Percentiles rank a stretch among this genome's conserved stretches.
Evolutionary conservation across 352 stramenopile genomes (phyloP).

Genomic region (Globisporangium nunn): DNA sequence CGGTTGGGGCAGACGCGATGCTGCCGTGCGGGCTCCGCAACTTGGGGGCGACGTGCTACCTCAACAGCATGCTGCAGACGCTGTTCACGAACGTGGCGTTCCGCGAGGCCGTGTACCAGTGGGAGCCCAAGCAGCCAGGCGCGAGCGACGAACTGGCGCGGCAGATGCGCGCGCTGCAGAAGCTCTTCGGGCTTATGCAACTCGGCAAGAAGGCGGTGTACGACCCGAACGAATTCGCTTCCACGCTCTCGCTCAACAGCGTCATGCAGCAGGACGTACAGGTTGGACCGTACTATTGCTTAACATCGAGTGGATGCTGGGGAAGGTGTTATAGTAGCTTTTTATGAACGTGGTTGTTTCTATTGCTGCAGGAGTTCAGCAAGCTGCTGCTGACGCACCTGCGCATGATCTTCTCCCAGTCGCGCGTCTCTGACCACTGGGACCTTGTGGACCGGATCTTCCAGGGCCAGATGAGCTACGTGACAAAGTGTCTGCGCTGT

Average conservation of each 20-base stretch:
- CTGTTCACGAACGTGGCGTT: constrained; percentile 72
- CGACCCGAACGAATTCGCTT: constrained; percentile 74
- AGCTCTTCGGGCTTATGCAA: constrained; percentile 83
- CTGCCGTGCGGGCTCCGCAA: constrained; percentile 72
- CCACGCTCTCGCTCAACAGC: constrained; percentile 72
- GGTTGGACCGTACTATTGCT: constrained; percentile 9
- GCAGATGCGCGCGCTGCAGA: constrained; percentile 77
- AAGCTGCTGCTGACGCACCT: constrained; percentile 80
- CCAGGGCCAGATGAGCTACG: constrained; percentile 78
- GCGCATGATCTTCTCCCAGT: constrained; percentile 68
- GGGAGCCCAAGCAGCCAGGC: constrained; percentile 46
- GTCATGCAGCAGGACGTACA: constrained; percentile 85
- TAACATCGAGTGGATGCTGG: too few relatives aligned
- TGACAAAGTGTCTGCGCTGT: constrained; percentile 76
- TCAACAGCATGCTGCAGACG: constrained; percentile 86
- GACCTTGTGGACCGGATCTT: constrained; percentile 74
- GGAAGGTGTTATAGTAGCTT: too few relatives aligned
- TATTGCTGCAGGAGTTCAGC: constrained; percentile 69
- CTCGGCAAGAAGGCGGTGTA: constrained; percentile 59
- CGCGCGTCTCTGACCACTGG: constrained; percentile 38
- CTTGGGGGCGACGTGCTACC: constrained; percentile 82
- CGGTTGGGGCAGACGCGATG: background rate
- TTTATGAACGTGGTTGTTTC: constrained; percentile 1
- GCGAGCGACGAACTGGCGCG: constrained; percentile 41
- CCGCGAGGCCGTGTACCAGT: constrained; percentile 71